Evolutionary conservation across 805 yeast species (phyloP), one percentile per base, ranked within the genome.

Genomic region (Isabelozyma heimii): DNA sequence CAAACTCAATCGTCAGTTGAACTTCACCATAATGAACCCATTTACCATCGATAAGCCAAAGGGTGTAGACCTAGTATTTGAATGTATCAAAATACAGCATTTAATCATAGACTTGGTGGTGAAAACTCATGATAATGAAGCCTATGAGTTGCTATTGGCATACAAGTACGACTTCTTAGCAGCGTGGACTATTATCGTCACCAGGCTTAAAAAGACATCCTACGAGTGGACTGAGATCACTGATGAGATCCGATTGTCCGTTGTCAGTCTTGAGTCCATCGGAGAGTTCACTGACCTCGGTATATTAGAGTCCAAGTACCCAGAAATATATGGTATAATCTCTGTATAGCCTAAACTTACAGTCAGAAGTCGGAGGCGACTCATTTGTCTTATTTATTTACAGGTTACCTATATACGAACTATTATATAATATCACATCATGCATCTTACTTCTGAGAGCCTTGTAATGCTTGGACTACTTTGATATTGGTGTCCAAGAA

Each of bases 401-500:
- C 35, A 30, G 35, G 35, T 30, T 30, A 30, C 10, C 35, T 30
- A 30, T 30, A 30, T 30, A 30, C 35, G 35, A 13, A 30, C 35
- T 30, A 30, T n/a, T n/a, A 37, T 37, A 37, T 6, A 37, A 13
- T 15, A 26, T n/a, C 13, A 15, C 37, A 8, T 16, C 14, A 33
- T 30, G 8, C 35, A 8, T 10, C n/a, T 30, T 56, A 63, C 46
- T 52, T 61, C 51, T 63, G 70, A 46, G 61, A 53, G 16, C 65
- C 70, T 58, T 73, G 76, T 52, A 73, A 67, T 2, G 74, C 67
- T 52, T 87, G 84, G 15, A 91, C 96, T 45, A 91, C 85, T 70
- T 84, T 81, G 64, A 88, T 85, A 67, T 91, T 91, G 37, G 95
- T 87, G 65, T 91, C 97, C 58, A 91, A 75, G 66, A 87, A 91